phyloP scores from a whole-genome alignment of 176 grass and related monocot species.

The barley (Hordeum vulgare) region MorexV3_pseudomolecules_assembly NC_058520.1:606654850-606655349 shows the following conservation, averaged over 20 bases:
- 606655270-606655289: not conserved
- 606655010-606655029: too few species aligned
- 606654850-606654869: too few species aligned
- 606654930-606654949: too few species aligned
- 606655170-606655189: constrained; percentile 87
- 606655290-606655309: not conserved
- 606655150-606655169: constrained; percentile 57
- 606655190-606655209: constrained; percentile 66
- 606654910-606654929: too few species aligned
- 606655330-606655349: constrained; percentile 54
- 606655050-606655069: too few species aligned
- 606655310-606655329: not conserved
- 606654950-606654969: too few species aligned
- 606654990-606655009: too few species aligned
- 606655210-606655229: constrained; percentile 68
- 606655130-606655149: constrained; percentile 90
- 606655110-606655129: not conserved
- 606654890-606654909: too few species aligned
- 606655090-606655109: not conserved
- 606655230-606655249: constrained; percentile 74
- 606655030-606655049: too few species aligned
- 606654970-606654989: too few species aligned
- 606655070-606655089: not conserved
- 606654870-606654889: too few species aligned
- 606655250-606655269: constrained; percentile 37